These are phyloP conservation scores for Carex arenaria DNA, from an alignment of 202 grass and related monocot species.

Conservation along the genomic window DNA sequence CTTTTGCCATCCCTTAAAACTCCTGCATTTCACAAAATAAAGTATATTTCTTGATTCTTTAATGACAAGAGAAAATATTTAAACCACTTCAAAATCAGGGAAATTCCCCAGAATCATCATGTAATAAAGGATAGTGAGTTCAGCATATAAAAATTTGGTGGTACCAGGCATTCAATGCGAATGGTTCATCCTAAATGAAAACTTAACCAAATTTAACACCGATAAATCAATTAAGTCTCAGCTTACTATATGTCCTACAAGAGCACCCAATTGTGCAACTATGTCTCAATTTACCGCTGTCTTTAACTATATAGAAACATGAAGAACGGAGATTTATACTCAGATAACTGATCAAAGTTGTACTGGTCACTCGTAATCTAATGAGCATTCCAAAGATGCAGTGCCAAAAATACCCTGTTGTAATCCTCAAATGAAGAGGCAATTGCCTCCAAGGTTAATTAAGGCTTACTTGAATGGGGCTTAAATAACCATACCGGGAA, in stretches of 20 bases:
- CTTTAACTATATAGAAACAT: background rate
- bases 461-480: background rate
- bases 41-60: background rate
- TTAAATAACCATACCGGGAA: background rate
- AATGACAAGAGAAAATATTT: background rate
- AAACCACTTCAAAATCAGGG: background rate
- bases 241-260: background rate
- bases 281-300: background rate
- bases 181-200: background rate
- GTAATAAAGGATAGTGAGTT: background rate
- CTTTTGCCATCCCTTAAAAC: conserved; percentile 94
- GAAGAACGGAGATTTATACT: background rate
- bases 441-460: background rate
- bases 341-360: background rate
- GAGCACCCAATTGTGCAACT: background rate
- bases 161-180: background rate
- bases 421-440: background rate
- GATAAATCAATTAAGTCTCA: background rate
- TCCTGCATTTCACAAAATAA: conserved; percentile 41
- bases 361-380: background rate
- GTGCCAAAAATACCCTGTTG: background rate
- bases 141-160: no score
- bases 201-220: background rate
- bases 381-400: background rate
- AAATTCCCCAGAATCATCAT: background rate